These are phyloP conservation scores for Magnusiomyces ingens DNA, from an alignment of 1,139 yeast species.

Conservation along the genomic window DNA sequence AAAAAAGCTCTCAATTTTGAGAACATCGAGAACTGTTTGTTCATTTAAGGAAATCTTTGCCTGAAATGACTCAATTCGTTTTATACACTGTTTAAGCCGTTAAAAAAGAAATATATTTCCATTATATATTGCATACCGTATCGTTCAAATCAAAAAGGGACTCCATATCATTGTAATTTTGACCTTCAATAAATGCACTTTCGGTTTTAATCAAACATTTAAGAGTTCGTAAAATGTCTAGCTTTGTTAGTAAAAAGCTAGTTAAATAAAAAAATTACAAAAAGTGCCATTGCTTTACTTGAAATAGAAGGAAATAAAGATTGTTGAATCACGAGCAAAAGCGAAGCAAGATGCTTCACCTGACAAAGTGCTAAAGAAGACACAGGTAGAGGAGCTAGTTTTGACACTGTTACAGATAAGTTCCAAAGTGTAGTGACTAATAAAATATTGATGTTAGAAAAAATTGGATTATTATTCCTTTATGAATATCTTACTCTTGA, in stretches of 20 bases:
- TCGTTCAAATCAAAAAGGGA: slow-evolving; percentile 4
- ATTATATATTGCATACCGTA: neutral
- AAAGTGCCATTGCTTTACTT: slow-evolving; percentile 8
- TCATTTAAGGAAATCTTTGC: neutral
- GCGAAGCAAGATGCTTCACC: slow-evolving; percentile 13
- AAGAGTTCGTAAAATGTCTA: slow-evolving; percentile 13
- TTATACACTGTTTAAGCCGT: neutral
- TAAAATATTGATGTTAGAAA: neutral
- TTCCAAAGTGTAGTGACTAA: slow-evolving; percentile 6
- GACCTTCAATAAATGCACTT: slow-evolving; percentile 7
- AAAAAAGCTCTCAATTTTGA: slow-evolving; percentile 8
- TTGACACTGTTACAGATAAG: slow-evolving; percentile 4
- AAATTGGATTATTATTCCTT: neutral
- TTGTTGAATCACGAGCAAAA: slow-evolving; percentile 11
- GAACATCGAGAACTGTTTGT: neutral
- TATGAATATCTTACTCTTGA: neutral
- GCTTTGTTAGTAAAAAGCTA: neutral
- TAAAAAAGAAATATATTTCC: neutral
- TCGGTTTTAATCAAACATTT: slow-evolving; percentile 15
- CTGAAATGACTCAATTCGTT: neutral
- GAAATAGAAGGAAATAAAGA: slow-evolving; percentile 11
- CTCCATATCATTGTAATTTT: slow-evolving; percentile 8
- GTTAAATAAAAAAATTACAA: neutral
- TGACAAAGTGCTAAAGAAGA: neutral
- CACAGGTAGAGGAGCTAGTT: neutral